phyloP scores from a whole-genome alignment of 805 yeast species.

The Lipomyces yamadae region DNA sequence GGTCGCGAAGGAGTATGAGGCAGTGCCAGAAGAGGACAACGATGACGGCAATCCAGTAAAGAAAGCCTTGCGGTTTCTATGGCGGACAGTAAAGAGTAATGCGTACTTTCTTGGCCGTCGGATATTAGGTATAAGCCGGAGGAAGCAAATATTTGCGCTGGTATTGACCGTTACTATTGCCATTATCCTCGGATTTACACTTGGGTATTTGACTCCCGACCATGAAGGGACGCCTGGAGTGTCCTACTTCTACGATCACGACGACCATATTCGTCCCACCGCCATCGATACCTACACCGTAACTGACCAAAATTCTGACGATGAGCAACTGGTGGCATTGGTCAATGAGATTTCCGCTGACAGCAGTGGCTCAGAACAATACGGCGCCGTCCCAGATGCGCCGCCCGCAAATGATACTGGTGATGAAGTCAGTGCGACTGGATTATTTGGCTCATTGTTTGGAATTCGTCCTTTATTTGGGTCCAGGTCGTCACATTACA shows the following conservation, averaged over 20 bases:
- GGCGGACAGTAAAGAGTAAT: slow-evolving; percentile 6
- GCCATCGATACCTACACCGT: slow-evolving; percentile 9
- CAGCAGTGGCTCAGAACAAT: slow-evolving; percentile 11
- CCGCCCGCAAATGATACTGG: slow-evolving; percentile 4
- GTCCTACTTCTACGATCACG: slow-evolving; percentile 29
- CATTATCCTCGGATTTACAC: slow-evolving; percentile 32
- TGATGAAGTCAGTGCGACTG: slow-evolving; percentile 18
- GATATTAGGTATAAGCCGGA: slow-evolving; percentile 27
- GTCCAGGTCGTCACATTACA: slow-evolving; percentile 14
- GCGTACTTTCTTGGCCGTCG: slow-evolving; percentile 16
- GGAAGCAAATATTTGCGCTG: slow-evolving; percentile 25
- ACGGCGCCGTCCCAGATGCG: slow-evolving; percentile 18
- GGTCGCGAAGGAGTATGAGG: slow-evolving; percentile 35
- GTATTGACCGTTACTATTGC: slow-evolving; percentile 24
- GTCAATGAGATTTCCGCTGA: slow-evolving; percentile 9
- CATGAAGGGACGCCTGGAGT: slow-evolving; percentile 32
- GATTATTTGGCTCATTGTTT: slow-evolving; percentile 29
- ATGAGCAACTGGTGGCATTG: slow-evolving; percentile 7
- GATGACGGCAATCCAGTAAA: slow-evolving; percentile 15
- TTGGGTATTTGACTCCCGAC: slow-evolving; percentile 35
- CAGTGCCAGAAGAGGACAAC: slow-evolving; percentile 18
- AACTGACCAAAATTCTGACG: slow-evolving; percentile 8
- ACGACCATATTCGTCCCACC: neutral
- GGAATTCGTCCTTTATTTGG: slow-evolving; percentile 30
- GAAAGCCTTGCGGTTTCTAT: slow-evolving; percentile 7